These are phyloP conservation scores for Fennellomyces sp. DNA, from an alignment of 371 early-diverging fungal genomes.

Conservation along the genomic window DNA sequence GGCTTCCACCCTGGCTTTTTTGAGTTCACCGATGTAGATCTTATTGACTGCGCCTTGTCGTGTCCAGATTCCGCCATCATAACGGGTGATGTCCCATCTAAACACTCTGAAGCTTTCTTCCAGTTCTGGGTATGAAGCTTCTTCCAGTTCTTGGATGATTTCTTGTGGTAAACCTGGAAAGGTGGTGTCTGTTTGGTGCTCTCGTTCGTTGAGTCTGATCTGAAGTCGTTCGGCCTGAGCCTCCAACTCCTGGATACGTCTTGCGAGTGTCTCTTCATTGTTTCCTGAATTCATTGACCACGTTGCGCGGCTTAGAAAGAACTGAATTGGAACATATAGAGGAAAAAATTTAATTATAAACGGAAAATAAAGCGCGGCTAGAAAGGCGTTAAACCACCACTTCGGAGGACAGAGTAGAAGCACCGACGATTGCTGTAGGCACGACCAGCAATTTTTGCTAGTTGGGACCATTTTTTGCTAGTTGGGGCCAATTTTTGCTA, in stretches of 20 bases:
- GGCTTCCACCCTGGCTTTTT: not conserved
- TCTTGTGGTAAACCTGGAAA: not conserved
- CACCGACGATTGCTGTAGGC: too few relatives aligned
- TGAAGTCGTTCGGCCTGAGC: not conserved
- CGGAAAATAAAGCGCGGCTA: slow-evolving; percentile 7
- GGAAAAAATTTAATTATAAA: not conserved
- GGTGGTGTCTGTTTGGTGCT: too few relatives aligned
- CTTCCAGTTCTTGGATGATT: not conserved
- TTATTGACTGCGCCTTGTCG: slow-evolving; percentile 9
- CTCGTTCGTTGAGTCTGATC: not conserved
- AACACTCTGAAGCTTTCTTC: not conserved
- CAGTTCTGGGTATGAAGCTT: not conserved
- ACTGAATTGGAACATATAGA: not conserved
- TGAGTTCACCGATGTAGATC: not conserved
- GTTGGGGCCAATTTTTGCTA: too few relatives aligned
- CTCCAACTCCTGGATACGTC: not conserved
- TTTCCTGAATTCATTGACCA: slow-evolving; percentile 1
- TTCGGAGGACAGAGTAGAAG: too few relatives aligned
- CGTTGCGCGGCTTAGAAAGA: slow-evolving; percentile 6
- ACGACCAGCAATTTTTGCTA: too few relatives aligned
- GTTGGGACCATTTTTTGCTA: too few relatives aligned
- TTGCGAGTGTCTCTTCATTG: not conserved
- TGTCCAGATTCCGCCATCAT: slow-evolving; percentile 9
- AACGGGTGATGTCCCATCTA: not conserved
- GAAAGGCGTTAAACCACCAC: too few relatives aligned